phyloP scores from a whole-genome alignment of 257 asterid species.

The Solanum ossicruentum region DNA sequence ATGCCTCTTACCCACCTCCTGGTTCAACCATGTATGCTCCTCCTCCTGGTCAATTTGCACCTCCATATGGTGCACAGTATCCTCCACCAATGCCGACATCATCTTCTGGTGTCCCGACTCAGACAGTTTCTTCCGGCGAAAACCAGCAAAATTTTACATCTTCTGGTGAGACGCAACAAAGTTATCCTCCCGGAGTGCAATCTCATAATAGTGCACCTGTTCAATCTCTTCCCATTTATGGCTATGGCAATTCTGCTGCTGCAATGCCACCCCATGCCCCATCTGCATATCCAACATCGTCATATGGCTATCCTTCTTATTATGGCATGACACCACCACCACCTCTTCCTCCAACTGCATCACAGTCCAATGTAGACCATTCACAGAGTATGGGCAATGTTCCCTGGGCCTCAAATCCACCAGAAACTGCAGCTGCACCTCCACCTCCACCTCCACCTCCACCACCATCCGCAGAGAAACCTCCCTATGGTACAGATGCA shows the following conservation, averaged over 20 bases:
- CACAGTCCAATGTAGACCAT: conserved; percentile 40
- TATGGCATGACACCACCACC: conserved; percentile 46
- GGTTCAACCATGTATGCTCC: conserved; percentile 63
- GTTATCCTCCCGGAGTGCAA: conserved; percentile 76
- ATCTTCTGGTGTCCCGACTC: conserved; percentile 37
- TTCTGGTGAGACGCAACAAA: conserved; percentile 55
- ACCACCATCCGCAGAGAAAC: conserved; percentile 41
- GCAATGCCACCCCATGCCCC: conserved; percentile 48
- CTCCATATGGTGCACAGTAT: conserved; percentile 59
- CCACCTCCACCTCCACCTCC: not conserved
- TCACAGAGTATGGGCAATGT: conserved; percentile 49
- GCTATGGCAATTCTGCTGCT: conserved; percentile 37
- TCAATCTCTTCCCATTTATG: conserved; percentile 46
- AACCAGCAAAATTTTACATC: conserved; percentile 44
- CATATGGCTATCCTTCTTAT: conserved; percentile 57
- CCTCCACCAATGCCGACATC: conserved; percentile 59
- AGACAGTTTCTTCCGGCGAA: conserved; percentile 48
- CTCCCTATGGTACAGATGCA: conserved; percentile 36
- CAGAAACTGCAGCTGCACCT: conserved; percentile 34
- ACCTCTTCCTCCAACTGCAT: conserved; percentile 47
- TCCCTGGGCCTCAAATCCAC: conserved; percentile 80
- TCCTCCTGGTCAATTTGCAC: conserved; percentile 45
- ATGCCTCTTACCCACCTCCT: conserved; percentile 63
- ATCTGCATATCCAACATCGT: conserved; percentile 34
- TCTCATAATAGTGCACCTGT: conserved; percentile 44